Percentiles rank a stretch among this genome's conserved stretches.
Evolutionary conservation across 768 basidiomycete genomes (phyloP).

Genomic region (Termitomyces sp.): DNA sequence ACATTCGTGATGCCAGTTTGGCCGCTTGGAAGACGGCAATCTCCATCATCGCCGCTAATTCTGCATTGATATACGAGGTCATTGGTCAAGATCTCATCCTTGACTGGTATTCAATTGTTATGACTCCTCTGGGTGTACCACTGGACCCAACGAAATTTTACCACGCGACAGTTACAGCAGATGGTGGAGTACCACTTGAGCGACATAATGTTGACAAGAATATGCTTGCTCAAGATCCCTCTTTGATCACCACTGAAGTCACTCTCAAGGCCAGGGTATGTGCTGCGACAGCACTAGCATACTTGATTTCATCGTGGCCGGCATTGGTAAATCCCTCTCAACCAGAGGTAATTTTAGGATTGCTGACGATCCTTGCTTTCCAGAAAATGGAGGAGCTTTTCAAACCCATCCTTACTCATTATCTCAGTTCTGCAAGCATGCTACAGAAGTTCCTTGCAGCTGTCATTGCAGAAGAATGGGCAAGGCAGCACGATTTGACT

Average conservation of each 20-base stretch:
- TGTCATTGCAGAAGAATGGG: constrained; percentile 91
- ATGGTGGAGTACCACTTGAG: constrained; percentile 46
- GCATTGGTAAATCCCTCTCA: constrained; percentile 36
- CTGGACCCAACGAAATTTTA: constrained; percentile 70
- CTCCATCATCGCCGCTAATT: constrained; percentile 38
- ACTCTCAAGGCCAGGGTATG: constrained; percentile 77
- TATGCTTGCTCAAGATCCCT: constrained; percentile 86
- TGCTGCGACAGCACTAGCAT: constrained; percentile 71
- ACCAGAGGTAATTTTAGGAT: neutral
- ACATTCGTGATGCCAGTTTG: constrained; percentile 73
- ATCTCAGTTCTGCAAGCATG: constrained; percentile 85
- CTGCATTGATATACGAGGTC: constrained; percentile 45
- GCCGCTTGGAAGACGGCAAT: constrained; percentile 72
- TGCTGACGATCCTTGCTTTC: neutral
- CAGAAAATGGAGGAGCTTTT: constrained; percentile 59
- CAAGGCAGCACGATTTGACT: constrained; percentile 42
- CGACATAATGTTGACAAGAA: constrained; percentile 95
- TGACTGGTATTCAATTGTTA: constrained; percentile 83
- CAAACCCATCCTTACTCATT: constrained; percentile 68
- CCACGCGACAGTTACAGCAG: constrained; percentile 44
- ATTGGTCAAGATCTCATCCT: constrained; percentile 56
- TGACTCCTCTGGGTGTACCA: constrained; percentile 84
- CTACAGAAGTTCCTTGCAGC: constrained; percentile 86
- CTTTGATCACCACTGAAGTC: constrained; percentile 70
- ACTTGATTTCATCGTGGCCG: constrained; percentile 65